Conservation (phyloP, 345 rosid genomes). For the Salix suchowensis region DNA sequence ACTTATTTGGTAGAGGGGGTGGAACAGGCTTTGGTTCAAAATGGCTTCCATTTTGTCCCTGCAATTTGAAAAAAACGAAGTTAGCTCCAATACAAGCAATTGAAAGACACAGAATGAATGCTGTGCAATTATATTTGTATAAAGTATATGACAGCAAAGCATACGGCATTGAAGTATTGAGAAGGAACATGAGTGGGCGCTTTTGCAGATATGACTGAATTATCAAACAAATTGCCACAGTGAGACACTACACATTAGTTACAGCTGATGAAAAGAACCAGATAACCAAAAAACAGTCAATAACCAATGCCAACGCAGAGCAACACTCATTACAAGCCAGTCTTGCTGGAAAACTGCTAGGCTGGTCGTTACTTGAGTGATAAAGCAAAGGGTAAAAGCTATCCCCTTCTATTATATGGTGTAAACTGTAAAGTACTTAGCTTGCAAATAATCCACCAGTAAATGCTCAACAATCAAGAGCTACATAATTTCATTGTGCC, state of each 20-base stretch:
- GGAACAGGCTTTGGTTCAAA: conserved; percentile 94
- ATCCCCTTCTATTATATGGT: background rate
- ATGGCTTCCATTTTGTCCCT: conserved; percentile 99
- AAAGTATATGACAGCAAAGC: background rate
- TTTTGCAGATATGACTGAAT: background rate
- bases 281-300: background rate
- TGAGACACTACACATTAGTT: too few relatives aligned
- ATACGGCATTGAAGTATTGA: background rate
- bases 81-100: conserved; percentile 6
- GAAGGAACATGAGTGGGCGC: background rate
- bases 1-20: conserved; percentile 91
- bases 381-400: background rate
- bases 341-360: background rate
- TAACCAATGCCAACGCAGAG: background rate
- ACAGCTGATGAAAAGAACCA: background rate
- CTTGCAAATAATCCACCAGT: background rate
- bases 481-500: background rate
- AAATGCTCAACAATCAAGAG: background rate
- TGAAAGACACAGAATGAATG: conserved; percentile 1
- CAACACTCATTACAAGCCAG: background rate
- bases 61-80: conserved; percentile 19
- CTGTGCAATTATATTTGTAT: background rate
- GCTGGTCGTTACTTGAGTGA: background rate
- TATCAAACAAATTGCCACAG: background rate
- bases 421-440: too few relatives aligned